These are phyloP conservation scores for Metarhizium album DNA, from an alignment of 2,329 filamentous ascomycete genomes.

Conservation along the genomic window DNA sequence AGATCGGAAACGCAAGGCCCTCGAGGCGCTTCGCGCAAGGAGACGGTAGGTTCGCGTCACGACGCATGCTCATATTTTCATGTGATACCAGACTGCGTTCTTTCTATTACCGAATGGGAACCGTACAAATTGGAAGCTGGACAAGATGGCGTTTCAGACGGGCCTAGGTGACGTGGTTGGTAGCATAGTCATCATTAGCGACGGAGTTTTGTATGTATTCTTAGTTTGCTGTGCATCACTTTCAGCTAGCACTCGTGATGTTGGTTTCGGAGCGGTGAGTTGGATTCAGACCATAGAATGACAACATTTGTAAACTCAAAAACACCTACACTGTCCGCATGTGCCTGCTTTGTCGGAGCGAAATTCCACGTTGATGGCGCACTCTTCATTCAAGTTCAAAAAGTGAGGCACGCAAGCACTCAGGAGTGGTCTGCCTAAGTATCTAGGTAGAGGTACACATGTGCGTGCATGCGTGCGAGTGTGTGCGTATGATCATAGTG, in stretches of 20 bases:
- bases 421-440: too few species aligned
- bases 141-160: background rate
- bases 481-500: too few species aligned
- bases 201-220: slow-evolving; percentile 22
- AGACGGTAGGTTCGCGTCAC: slow-evolving; percentile 12
- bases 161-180: background rate
- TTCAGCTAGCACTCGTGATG: background rate
- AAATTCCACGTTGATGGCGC: background rate
- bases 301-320: background rate
- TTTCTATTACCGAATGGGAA: background rate
- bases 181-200: slow-evolving; percentile 26
- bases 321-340: background rate
- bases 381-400: too few species aligned
- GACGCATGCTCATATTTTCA: background rate
- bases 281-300: background rate
- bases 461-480: too few species aligned
- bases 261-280: background rate
- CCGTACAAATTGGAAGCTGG: background rate
- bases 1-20: slow-evolving; percentile 34
- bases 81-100: background rate
- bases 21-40: slow-evolving; percentile 24
- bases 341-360: background rate
- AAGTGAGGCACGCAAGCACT: too few species aligned
- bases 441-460: too few species aligned
- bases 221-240: background rate